Conservation (phyloP, 148 eudicot genomes). For the Silene uniflora region DNA sequence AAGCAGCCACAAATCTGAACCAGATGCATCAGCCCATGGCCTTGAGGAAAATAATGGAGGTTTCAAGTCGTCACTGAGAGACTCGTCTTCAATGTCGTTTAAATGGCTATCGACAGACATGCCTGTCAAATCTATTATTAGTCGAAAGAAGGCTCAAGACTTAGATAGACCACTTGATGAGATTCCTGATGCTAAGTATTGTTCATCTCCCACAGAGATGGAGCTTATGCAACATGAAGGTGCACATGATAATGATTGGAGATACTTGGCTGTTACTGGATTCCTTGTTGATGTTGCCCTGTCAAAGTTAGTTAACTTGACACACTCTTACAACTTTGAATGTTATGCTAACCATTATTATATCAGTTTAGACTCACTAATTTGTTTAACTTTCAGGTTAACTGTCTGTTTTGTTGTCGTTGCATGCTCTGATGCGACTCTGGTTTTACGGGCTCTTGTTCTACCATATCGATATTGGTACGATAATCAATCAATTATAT, state of each 20-base stretch:
- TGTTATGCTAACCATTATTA: neutral
- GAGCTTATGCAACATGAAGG: slow-evolving; percentile 32
- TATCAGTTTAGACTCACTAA: slow-evolving; percentile 14
- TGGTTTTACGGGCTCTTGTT: slow-evolving; percentile 80
- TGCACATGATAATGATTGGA: slow-evolving; percentile 83
- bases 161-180: slow-evolving; percentile 20
- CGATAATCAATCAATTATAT: slow-evolving; percentile 13
- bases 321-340: neutral
- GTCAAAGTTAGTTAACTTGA: slow-evolving; percentile 48
- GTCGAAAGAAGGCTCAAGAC: slow-evolving; percentile 34
- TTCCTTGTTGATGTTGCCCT: slow-evolving; percentile 58
- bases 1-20: slow-evolving; percentile 25
- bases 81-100: slow-evolving; percentile 48
- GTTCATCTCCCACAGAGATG: slow-evolving; percentile 26
- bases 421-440: slow-evolving; percentile 96
- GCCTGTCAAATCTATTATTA: slow-evolving; percentile 52
- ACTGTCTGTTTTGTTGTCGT: slow-evolving; percentile 78
- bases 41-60: slow-evolving; percentile 25
- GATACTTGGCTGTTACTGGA: slow-evolving; percentile 93
- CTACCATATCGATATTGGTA: slow-evolving; percentile 90
- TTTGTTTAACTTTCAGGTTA: slow-evolving; percentile 52
- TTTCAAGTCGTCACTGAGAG: slow-evolving; percentile 26
- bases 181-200: slow-evolving; percentile 19
- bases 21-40: slow-evolving; percentile 21
- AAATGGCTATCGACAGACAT: slow-evolving; percentile 93